Evolutionary conservation across 202 grass and related monocot genomes (phyloP).

Genomic region (Bolboschoenoplectus hybrid): DNA sequence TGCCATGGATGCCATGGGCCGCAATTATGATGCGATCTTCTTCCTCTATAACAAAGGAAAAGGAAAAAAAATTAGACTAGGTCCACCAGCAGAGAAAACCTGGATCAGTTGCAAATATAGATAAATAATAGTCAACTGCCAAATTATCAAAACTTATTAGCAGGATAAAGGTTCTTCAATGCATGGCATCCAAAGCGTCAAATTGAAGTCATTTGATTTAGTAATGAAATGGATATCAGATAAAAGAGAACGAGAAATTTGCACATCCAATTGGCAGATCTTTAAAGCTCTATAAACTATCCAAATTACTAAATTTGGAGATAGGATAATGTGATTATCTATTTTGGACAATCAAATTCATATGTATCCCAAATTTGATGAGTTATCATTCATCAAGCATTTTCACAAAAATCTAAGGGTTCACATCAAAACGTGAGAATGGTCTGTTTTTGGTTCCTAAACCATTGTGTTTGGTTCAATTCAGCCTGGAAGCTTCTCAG

Average conservation of each 20-base stretch:
- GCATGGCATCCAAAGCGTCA: not conserved
- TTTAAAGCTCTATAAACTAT: not conserved
- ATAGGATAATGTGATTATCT: not conserved
- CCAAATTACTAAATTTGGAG: not conserved
- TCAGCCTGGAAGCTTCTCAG: not conserved
- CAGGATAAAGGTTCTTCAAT: constrained; percentile 22
- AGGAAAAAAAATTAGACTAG: constrained; percentile 13
- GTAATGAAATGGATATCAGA: not conserved
- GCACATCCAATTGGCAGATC: not conserved
- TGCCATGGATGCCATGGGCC: constrained; percentile 84
- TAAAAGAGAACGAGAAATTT: not conserved
- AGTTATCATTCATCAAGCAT: not conserved
- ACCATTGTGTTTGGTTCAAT: not conserved
- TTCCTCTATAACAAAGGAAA: constrained; percentile 65
- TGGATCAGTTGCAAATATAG: constrained; percentile 25
- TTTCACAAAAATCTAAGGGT: not conserved
- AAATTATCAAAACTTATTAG: not conserved
- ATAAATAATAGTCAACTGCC: not conserved
- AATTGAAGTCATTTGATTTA: not conserved
- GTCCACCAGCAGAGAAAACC: not conserved
- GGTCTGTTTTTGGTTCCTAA: not conserved
- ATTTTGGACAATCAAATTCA: not conserved
- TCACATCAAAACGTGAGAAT: not conserved
- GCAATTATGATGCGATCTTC: constrained; percentile 86
- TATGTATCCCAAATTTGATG: not conserved